phyloP scores from a whole-genome alignment of 2,329 filamentous ascomycete genomes.

The Thielaviopsis punctulata region DNA sequence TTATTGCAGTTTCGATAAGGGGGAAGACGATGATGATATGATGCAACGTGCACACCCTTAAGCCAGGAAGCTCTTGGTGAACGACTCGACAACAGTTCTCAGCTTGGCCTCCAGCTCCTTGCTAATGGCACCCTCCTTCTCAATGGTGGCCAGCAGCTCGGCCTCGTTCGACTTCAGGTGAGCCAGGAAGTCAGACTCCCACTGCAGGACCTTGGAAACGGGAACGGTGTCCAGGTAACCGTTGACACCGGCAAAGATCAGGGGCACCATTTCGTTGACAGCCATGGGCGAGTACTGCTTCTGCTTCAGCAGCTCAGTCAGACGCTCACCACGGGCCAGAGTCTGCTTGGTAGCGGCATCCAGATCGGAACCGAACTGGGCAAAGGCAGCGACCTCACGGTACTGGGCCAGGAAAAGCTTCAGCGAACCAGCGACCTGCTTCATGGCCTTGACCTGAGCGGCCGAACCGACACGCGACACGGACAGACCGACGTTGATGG shows the following conservation, averaged over 20 bases:
- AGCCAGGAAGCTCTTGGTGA: slow-evolving; percentile 82
- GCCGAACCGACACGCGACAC: slow-evolving; percentile 99
- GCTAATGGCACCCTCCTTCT: slow-evolving; percentile 89
- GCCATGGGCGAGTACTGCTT: slow-evolving; percentile 99
- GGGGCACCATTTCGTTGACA: slow-evolving; percentile 98
- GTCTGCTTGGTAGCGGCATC: slow-evolving; percentile 99
- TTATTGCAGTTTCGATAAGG: slow-evolving; percentile 25
- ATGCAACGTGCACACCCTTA: slow-evolving; percentile 45
- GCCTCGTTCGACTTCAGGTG: slow-evolving; percentile 84
- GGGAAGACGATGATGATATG: no score
- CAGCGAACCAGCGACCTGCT: slow-evolving; percentile 98
- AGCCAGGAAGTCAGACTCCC: slow-evolving; percentile 87
- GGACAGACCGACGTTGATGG: slow-evolving; percentile 99
- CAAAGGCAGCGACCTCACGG: slow-evolving; percentile 99
- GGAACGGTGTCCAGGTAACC: slow-evolving; percentile 80
- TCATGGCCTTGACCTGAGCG: slow-evolving; percentile 99
- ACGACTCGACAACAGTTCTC: slow-evolving; percentile 56
- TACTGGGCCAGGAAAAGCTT: slow-evolving; percentile 99
- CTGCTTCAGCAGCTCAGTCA: slow-evolving; percentile 98
- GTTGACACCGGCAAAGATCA: slow-evolving; percentile 99
- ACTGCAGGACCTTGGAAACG: slow-evolving; percentile 77
- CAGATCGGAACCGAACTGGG: slow-evolving; percentile 99
- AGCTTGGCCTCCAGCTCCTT: slow-evolving; percentile 80
- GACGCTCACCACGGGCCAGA: slow-evolving; percentile 91
- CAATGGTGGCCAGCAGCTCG: slow-evolving; percentile 69